Conservation (phyloP, 129 eudicot species). For the Ambrosia trifida region DNA sequence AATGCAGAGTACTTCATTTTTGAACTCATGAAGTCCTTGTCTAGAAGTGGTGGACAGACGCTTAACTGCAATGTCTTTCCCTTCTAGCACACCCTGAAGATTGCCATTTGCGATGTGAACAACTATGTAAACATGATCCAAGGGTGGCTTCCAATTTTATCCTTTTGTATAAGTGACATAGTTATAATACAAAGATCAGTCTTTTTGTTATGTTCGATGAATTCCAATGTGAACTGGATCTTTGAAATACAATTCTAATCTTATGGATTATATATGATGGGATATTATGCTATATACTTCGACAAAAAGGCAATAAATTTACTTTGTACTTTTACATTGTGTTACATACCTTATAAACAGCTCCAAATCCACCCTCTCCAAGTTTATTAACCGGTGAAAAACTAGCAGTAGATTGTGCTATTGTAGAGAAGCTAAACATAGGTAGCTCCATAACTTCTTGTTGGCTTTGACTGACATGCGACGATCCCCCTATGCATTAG, state of each 20-base stretch:
- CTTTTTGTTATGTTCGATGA: background rate
- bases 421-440: background rate
- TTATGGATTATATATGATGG: too few species aligned
- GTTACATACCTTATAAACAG: too few species aligned
- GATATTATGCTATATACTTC: background rate
- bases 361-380: conserved; percentile 5
- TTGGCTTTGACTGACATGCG: background rate
- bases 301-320: background rate
- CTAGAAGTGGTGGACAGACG: too few species aligned
- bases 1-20: too few species aligned
- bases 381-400: background rate
- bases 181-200: background rate
- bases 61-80: too few species aligned
- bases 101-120: too few species aligned
- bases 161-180: background rate
- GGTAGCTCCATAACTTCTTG: background rate
- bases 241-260: too few species aligned
- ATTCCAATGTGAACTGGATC: background rate
- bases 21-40: too few species aligned
- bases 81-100: too few species aligned
- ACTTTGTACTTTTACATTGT: background rate
- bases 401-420: background rate
- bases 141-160: background rate
- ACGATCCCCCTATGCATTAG: background rate
- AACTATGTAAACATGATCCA: background rate